Base-by-base conservation (phyloP, 1,284 basidiomycete genomes). In the Sporisorium scitamineum region DNA sequence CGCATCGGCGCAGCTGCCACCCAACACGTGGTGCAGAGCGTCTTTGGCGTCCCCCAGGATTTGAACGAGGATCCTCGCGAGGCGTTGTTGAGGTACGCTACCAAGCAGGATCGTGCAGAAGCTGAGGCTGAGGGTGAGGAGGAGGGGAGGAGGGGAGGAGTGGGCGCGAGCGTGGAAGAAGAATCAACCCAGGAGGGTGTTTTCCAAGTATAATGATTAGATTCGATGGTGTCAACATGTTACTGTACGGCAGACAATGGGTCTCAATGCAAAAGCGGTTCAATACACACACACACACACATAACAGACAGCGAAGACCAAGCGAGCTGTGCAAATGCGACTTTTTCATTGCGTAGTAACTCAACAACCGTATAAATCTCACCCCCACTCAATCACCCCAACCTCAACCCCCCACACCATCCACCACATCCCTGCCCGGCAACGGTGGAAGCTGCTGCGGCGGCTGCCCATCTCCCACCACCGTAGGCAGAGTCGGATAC, bases 1-100 rank as follows among this genome's bases (percentile, higher is more conserved):
- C 88, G 96, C 31, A 93, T 99, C 50, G 97, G 97, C 26, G 93
- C 94, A 39, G 94, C 93, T 86, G 96, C 94, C 5, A 97, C 93
- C 51, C 94, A 97, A 78, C 93, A 96, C 82, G 90, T 97, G 70
- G 94, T 99, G 47, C 94, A 97, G 87, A 92, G 93, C 80, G 87
- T 99, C 84, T 94, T 95, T 61, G 31, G 44, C 3, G 24, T 10
- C 31, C 64, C 51, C 4, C 48, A 62, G 65, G 76, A 71, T 70
- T 61, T 69, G 54, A 70, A 55, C 76, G 70, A 82, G 51, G 87
- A 98, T 93, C 96, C 96, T 32, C 91, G 96, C 74, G 95, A 97
- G 55, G 96, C 96, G 4, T 87, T 99, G 72, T 91, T 99, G 88
- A 94, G 92, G 87, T 98, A 96, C 82, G 96, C 95, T 22, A 88